Base-by-base conservation (phyloP, 2,329 filamentous ascomycete species). In the Neopestalotiopsis sp. region DNA sequence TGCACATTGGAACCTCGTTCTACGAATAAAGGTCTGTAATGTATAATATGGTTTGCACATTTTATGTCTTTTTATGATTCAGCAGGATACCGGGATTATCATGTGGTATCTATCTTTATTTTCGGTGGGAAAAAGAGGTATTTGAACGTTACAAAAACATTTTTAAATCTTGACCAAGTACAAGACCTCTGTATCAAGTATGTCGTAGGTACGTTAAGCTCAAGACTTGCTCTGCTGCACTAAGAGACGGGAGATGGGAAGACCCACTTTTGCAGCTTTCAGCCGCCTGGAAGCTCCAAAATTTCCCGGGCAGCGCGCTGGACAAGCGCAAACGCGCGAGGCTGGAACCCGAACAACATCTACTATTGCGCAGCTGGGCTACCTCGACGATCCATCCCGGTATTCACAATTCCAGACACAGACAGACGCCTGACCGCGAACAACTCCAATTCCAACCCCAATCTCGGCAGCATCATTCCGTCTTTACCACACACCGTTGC, bases 271-370 rank as follows among this genome's bases (percentile, higher is more conserved):
- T 59, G 45, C 13, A 59, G 65, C 65, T 42, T 34, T 61, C 65
- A 67, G 53, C 65, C 57, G 28, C 57, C 65, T 42, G 65, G 17
- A 20, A 67, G 63, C 63, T 66, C 49, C 30, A 66, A 62, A 56
- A 57, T 34, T 56, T 56, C 28, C 17, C 17, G 24, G 63, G 45
- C 10, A 20, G 17, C 13, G 28, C 24, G 38, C 20, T 20, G 24
- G 12, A 28, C 38, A 34, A 34, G 30, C 17, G 42, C 63, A 30
- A 66, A 34, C n/a, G 30, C 30, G 42, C 63, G 49, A 66, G 63
- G 63, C 49, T 66, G 42, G 61, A 28, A 10, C 6, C 20, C 9
- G 24, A n/a, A n/a, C 57, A 28, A 32, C 56, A 14, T 17, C 13
- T 20, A 24, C 28, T 2, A 34, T 53, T 24, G 7, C 24, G 24